Conservation (phyloP, 2,329 filamentous ascomycete species). For the Penicillium verrucosum region DNA sequence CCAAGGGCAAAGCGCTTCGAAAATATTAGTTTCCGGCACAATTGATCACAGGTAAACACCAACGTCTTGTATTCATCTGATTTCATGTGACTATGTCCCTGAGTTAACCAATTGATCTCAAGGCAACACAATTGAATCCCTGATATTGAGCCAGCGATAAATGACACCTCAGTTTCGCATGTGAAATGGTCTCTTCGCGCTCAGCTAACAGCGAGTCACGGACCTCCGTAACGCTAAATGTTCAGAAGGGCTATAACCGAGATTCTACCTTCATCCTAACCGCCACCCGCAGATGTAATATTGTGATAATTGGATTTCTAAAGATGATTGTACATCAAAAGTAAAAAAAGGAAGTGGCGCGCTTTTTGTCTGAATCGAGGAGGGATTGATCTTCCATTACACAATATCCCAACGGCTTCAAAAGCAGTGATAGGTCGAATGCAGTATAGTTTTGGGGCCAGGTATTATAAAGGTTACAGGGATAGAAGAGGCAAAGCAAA, state of each 20-base stretch:
- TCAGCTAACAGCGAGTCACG: neutral
- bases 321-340: too few species aligned
- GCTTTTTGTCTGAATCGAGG: constrained; percentile 3
- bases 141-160: neutral
- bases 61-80: neutral
- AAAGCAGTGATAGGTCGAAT: too few species aligned
- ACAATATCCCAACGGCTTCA: neutral
- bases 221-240: neutral
- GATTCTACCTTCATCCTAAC: neutral
- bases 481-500: neutral
- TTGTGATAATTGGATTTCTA: neutral
- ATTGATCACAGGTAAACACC: neutral
- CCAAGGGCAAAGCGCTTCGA: constrained; percentile 2
- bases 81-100: neutral
- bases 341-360: constrained; percentile 2
- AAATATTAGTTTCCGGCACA: neutral
- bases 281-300: neutral
- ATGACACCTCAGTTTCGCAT: neutral
- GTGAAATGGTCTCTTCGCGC: neutral
- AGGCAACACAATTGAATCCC: neutral
- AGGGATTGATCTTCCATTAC: neutral
- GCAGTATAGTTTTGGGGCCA: neutral
- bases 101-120: neutral
- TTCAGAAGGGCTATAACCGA: neutral
- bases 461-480: neutral